phyloP scores from a whole-genome alignment of 768 basidiomycete species.

The Termitomyces sp. region DNA sequence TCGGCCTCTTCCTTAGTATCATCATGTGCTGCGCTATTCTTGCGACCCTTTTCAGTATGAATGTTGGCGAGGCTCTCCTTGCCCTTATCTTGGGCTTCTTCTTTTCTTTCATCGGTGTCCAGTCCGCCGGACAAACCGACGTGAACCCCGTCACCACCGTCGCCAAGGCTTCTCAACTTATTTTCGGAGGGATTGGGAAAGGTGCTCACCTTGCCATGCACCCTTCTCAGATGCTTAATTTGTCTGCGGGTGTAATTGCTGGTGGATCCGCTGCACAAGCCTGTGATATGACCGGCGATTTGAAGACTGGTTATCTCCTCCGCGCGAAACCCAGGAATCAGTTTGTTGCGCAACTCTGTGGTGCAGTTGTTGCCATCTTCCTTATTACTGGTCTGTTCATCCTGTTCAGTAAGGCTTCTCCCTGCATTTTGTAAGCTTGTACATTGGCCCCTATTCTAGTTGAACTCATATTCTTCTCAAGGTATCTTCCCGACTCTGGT shows the following conservation, averaged over 20 bases:
- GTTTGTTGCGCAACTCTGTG: slow-evolving; percentile 58
- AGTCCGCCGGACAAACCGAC: slow-evolving; percentile 56
- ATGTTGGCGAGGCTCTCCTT: slow-evolving; percentile 56
- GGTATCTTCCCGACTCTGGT: slow-evolving; percentile 25
- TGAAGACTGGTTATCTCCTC: slow-evolving; percentile 69
- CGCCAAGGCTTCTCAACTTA: slow-evolving; percentile 60
- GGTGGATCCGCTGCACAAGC: slow-evolving; percentile 56
- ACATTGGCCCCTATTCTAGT: background rate
- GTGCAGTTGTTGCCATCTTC: slow-evolving; percentile 59
- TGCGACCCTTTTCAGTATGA: slow-evolving; percentile 51
- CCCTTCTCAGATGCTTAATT: slow-evolving; percentile 44
- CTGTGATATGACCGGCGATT: slow-evolving; percentile 63
- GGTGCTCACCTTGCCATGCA: slow-evolving; percentile 31
- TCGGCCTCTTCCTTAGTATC: slow-evolving; percentile 44
- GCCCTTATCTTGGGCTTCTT: slow-evolving; percentile 58
- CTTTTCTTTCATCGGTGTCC: slow-evolving; percentile 67
- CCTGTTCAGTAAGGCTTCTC: slow-evolving; percentile 58
- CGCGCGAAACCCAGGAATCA: slow-evolving; percentile 61
- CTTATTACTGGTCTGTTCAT: slow-evolving; percentile 56
- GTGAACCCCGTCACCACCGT: slow-evolving; percentile 62
- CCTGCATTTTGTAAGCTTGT: slow-evolving; percentile 52
- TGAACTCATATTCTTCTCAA: slow-evolving; percentile 11
- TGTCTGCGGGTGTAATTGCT: slow-evolving; percentile 51
- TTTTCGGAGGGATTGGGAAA: slow-evolving; percentile 62
- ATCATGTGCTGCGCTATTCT: slow-evolving; percentile 52